Base-by-base conservation (phyloP, 192 early-diverging fungal genomes). In the Podochytrium sp. region DNA sequence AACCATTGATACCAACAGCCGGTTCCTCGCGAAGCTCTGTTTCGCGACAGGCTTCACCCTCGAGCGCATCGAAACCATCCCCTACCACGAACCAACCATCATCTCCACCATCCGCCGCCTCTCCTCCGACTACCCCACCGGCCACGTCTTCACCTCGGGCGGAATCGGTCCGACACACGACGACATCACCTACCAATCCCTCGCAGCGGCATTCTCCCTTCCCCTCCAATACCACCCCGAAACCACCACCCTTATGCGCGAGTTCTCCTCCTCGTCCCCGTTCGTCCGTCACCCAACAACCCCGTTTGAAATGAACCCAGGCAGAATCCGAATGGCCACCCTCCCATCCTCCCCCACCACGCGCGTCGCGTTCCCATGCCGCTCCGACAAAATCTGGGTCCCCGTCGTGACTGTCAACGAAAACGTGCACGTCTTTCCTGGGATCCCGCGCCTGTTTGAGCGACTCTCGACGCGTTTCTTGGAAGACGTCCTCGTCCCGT, bases 101-200 rank as follows among this genome's bases (percentile, higher is more conserved):
- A 71, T 68, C 7, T 76, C 81, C 50, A 76, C 85, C 5, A 78
- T 92, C 0, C 71, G 53, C 47, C 71, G 74, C 0, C 76, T 93
- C 14, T 84, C 87, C 2, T 5, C 7, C 39, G 66, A 69, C 12
- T 55, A 16, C 42, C 6, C 57, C 4, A 85, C 82, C 73, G 78
- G 83, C 64, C 65, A 89, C 18, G 92, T 92, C 18, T 83, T 93
- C 60, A 93, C 92, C 27, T 88, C 82, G 66, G 92, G 92, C 32
- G 92, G 92, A 7, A 92, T 92, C 47, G 90, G 91, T 39, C 79
- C 67, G 7, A 58, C 41, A 3, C 43, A 35, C 67, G 50, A 39
- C 35, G 47, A 50, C 57, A 25, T 58, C 42, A 35, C 42, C 30
- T 41, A 93, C 71, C 64, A 65, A 23, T 81, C 90, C 1, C 73